These are phyloP conservation scores for Trapa bicornis DNA, from an alignment of 345 rosid genomes.

Conservation along the genomic window DNA sequence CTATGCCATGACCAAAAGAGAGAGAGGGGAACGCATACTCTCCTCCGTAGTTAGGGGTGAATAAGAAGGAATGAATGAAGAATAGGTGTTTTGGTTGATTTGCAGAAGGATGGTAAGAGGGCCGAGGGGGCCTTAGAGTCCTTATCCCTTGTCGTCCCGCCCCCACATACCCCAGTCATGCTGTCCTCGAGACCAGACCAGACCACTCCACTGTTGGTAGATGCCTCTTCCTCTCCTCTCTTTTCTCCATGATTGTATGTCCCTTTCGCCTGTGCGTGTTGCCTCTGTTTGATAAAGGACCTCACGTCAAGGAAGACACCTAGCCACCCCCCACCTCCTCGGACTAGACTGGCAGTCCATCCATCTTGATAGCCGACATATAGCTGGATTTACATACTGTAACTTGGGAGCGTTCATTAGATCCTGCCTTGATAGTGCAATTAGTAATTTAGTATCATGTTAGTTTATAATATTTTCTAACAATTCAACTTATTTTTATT, in stretches of 20 bases:
- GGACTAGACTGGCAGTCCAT: no score
- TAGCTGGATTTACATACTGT: no score
- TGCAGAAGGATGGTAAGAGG: not conserved
- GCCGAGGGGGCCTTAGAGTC: not conserved
- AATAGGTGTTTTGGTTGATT: not conserved
- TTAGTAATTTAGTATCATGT: no score
- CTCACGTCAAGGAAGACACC: not conserved
- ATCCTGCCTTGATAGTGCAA: no score
- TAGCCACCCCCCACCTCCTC: not conserved
- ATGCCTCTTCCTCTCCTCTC: slow-evolving; percentile 5
- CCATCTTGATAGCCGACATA: not conserved
- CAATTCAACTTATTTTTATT: no score
- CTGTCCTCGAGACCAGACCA: not conserved
- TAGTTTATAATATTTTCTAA: no score
- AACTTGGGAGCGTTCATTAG: no score
- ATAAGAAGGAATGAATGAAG: not conserved
- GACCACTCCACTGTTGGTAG: slow-evolving; percentile 1
- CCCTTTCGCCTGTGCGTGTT: slow-evolving; percentile 4
- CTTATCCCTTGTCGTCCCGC: not conserved
- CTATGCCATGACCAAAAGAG: not conserved
- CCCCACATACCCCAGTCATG: slow-evolving; percentile 9
- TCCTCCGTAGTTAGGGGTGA: not conserved
- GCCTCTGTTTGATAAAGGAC: not conserved
- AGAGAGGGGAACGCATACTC: not conserved
- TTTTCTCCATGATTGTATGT: slow-evolving; percentile 3